Evolutionary conservation across 192 early-diverging fungal genomes (phyloP).

Genomic region (Thamnidium elegans): DNA sequence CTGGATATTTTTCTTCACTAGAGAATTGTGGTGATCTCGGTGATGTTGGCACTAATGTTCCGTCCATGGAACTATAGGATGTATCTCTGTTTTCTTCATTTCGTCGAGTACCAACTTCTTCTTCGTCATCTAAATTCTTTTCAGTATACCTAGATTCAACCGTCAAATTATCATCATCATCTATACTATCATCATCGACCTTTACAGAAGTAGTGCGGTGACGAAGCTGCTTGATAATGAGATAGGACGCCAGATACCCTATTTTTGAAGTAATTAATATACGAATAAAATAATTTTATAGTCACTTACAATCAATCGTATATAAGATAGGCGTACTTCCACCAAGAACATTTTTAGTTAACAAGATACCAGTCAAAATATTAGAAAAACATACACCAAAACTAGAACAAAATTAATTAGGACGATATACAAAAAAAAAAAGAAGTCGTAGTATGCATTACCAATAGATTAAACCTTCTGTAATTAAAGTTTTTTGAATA

Average conservation of each 20-base stretch:
- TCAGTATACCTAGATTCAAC: no score
- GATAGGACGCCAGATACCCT: slow-evolving; percentile 30
- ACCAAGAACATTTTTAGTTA: slow-evolving; percentile 21
- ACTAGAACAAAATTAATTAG: slow-evolving; percentile 10
- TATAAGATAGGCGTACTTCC: slow-evolving; percentile 33
- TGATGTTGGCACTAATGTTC: no score
- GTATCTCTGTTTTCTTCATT: no score
- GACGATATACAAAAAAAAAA: no score
- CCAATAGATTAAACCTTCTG: slow-evolving; percentile 34
- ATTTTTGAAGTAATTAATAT: no score
- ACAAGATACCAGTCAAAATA: slow-evolving; percentile 25
- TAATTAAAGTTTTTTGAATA: slow-evolving; percentile 30
- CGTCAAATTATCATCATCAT: no score
- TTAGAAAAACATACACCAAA: slow-evolving; percentile 34
- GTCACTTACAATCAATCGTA: slow-evolving; percentile 37
- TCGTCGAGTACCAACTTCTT: no score
- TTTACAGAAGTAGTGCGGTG: background rate
- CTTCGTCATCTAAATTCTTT: no score
- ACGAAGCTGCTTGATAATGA: slow-evolving; percentile 27
- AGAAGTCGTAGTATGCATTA: background rate
- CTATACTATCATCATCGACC: no score
- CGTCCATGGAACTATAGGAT: no score
- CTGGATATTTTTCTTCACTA: no score
- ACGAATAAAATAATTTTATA: background rate
- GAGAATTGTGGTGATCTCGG: no score